Percentiles rank a stretch among this genome's conserved stretches.
phyloP scores from a whole-genome alignment of 768 basidiomycete species.

The Pleurotus salmoneostramineus region DNA sequence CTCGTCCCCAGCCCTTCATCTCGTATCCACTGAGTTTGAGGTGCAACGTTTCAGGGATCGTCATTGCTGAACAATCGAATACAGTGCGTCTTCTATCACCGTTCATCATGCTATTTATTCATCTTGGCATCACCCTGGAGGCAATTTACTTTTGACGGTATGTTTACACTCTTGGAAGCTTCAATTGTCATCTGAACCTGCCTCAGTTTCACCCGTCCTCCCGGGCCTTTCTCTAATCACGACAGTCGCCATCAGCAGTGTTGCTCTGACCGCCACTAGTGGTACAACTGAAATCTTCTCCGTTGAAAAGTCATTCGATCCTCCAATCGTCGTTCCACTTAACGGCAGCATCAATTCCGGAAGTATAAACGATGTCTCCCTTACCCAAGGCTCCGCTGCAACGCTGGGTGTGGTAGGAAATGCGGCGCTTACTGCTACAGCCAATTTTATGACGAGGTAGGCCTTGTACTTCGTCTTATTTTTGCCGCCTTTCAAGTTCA shows the following conservation, averaged over 20 bases:
- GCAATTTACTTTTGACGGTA: background rate
- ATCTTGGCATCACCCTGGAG: background rate
- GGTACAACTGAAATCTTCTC: background rate
- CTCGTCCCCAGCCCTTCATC: background rate
- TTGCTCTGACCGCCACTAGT: background rate
- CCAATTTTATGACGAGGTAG: background rate
- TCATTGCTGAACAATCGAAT: constrained; percentile 1
- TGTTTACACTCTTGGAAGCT: background rate
- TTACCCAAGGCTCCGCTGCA: background rate
- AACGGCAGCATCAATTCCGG: constrained; percentile 1
- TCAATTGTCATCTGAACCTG: background rate
- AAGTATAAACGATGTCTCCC: background rate
- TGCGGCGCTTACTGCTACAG: background rate
- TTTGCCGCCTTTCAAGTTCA: background rate
- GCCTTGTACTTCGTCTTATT: background rate
- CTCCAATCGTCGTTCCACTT: background rate
- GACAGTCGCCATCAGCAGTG: background rate
- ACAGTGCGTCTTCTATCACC: background rate
- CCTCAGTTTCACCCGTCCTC: background rate
- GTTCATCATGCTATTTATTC: too few species aligned
- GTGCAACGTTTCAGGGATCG: background rate
- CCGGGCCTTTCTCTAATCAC: background rate
- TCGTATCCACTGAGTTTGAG: background rate
- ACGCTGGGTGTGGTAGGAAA: background rate
- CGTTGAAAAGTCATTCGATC: background rate